Percentiles rank a stretch among this genome's conserved stretches.
phyloP scores from a whole-genome alignment of 495 filamentous ascomycete species.

The Pyrenopolyporus hunteri region DNA sequence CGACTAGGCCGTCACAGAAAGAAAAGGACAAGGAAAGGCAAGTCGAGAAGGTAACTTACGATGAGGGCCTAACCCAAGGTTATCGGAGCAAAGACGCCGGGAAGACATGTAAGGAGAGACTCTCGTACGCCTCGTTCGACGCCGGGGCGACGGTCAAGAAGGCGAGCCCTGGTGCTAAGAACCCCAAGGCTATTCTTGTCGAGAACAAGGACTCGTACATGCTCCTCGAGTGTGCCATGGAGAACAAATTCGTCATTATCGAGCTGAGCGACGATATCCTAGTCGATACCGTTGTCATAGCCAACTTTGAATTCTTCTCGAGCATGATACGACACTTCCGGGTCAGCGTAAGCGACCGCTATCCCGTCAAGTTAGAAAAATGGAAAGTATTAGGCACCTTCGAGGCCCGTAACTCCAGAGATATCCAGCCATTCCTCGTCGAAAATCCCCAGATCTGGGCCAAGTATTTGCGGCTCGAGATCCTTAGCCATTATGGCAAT shows the following conservation, averaged over 20 bases:
- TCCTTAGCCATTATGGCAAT: constrained; percentile 90
- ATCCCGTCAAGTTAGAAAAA: constrained; percentile 88
- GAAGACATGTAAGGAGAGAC: constrained; percentile 86
- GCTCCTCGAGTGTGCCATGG: constrained; percentile 84
- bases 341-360: constrained; percentile 88
- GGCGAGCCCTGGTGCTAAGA: constrained; percentile 80
- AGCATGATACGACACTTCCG: constrained; percentile 91
- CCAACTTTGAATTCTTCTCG: constrained; percentile 98
- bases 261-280: constrained; percentile 90
- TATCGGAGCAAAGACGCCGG: constrained; percentile 88
- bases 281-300: constrained; percentile 92
- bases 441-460: constrained; percentile 96
- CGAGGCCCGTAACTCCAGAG: constrained; percentile 87
- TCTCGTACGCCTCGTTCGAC: constrained; percentile 97
- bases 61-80: constrained; percentile 55
- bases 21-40: constrained; percentile 50
- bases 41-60: constrained; percentile 53
- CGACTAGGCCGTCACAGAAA: constrained; percentile 46
- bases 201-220: constrained; percentile 99
- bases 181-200: constrained; percentile 82
- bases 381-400: constrained; percentile 91
- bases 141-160: constrained; percentile 94
- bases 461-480: constrained; percentile 87
- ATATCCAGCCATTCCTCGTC: constrained; percentile 91
- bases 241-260: constrained; percentile 93